Percentiles rank a stretch among this genome's conserved stretches.
phyloP scores from a whole-genome alignment of 2,329 filamentous ascomycete genomes.

The Chrysoporthe puriensis region DNA sequence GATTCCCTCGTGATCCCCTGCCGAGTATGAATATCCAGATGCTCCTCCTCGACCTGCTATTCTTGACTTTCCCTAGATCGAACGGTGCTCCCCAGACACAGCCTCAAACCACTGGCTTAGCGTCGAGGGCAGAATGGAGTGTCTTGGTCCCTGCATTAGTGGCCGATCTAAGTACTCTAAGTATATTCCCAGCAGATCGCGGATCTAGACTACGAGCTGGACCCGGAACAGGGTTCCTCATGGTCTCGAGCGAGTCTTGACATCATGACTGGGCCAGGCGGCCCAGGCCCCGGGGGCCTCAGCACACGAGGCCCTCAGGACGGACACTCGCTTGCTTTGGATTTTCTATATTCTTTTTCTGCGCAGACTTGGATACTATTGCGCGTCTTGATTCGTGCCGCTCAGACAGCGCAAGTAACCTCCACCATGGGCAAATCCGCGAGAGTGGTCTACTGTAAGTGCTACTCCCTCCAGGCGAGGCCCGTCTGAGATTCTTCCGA shows the following conservation, averaged over 20 bases:
- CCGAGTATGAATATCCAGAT: too few species aligned
- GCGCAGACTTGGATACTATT: too few species aligned
- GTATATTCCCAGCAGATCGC: not conserved
- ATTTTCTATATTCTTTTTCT: too few species aligned
- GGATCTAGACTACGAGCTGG: not conserved
- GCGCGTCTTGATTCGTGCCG: too few species aligned
- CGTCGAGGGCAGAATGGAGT: not conserved
- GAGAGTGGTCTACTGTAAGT: conserved; percentile 24
- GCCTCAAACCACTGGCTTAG: too few species aligned
- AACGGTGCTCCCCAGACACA: too few species aligned
- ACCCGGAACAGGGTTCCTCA: not conserved
- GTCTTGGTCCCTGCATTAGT: conserved; percentile 19
- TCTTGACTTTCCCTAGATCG: too few species aligned
- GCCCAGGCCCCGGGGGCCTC: too few species aligned
- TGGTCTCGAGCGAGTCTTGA: conserved; percentile 27
- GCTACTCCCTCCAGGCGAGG: not conserved
- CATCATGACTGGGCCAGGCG: conserved; percentile 45
- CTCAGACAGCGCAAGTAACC: not conserved
- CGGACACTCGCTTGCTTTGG: not conserved
- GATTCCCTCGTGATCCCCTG: too few species aligned
- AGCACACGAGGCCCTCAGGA: not conserved
- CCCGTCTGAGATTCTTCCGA: not conserved
- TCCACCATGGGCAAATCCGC: conserved; percentile 19
- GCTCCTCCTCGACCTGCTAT: too few species aligned
- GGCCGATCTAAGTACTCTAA: not conserved